Percentiles rank a stretch among this genome's conserved stretches.
Evolutionary conservation across 2,329 filamentous ascomycete species (phyloP).

Genomic region (Aspergillus ochraceus): DNA sequence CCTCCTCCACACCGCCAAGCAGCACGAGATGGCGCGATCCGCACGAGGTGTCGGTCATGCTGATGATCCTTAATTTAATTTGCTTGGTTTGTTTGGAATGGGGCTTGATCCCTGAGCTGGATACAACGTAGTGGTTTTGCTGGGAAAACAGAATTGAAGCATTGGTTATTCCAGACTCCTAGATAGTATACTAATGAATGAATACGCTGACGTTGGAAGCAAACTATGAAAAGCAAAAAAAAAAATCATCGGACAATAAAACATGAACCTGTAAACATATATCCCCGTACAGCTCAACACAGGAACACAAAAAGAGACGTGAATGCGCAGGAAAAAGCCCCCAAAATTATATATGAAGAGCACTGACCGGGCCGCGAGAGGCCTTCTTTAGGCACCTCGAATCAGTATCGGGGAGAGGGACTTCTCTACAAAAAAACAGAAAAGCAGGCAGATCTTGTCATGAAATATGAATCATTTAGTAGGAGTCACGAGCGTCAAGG

Average conservation of each 20-base stretch:
- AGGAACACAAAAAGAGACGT: constrained; percentile 10
- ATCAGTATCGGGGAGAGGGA: background rate
- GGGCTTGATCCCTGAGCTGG: background rate
- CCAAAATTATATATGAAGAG: constrained; percentile 17
- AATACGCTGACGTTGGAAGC: constrained; percentile 12
- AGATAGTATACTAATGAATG: constrained; percentile 13
- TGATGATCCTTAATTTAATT: background rate
- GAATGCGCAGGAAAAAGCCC: constrained; percentile 16
- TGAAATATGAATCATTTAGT: constrained; percentile 22
- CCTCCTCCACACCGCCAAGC: constrained; percentile 9
- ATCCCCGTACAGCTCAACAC: constrained; percentile 18
- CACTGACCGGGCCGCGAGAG: constrained; percentile 6
- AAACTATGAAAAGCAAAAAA: constrained; percentile 9
- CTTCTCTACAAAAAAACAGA: constrained; percentile 20
- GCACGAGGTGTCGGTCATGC: background rate
- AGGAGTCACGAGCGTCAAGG: constrained; percentile 22
- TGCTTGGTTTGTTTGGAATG: background rate
- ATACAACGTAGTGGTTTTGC: background rate
- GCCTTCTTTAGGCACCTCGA: constrained; percentile 10
- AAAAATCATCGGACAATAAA: constrained; percentile 5
- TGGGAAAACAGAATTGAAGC: background rate
- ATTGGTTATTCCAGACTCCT: constrained; percentile 28
- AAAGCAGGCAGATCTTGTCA: constrained; percentile 18
- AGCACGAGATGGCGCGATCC: constrained; percentile 10
- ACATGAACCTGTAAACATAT: constrained; percentile 12